A percentile compares a stretch with the other conserved stretches of the same genome.
Evolutionary conservation across 768 basidiomycete species (phyloP).

Genomic region (Rhodotorula graminis): DNA sequence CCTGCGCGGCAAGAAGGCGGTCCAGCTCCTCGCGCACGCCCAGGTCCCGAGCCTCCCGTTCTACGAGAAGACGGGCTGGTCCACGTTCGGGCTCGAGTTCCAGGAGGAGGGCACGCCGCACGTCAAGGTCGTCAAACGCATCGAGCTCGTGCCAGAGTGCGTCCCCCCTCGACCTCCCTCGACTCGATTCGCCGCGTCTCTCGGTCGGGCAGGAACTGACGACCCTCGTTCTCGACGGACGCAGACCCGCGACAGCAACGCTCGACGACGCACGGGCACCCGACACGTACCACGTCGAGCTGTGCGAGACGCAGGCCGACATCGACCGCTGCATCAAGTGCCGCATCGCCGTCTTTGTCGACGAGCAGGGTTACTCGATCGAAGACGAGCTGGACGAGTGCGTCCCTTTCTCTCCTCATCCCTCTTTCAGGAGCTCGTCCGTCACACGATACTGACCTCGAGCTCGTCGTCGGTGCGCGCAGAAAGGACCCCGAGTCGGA

Average conservation of each 20-base stretch:
- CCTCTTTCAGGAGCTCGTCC: neutral
- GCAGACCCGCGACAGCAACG: neutral
- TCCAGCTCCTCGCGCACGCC: constrained; percentile 10
- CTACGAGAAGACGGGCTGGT: constrained; percentile 17
- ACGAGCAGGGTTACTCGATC: constrained; percentile 30
- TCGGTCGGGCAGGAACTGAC: too few species aligned
- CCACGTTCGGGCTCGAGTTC: constrained; percentile 9
- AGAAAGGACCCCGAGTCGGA: constrained; percentile 29
- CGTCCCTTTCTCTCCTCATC: neutral
- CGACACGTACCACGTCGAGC: neutral
- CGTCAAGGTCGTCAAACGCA: constrained; percentile 20
- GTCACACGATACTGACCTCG: neutral
- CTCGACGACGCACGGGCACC: neutral
- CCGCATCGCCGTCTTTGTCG: constrained; percentile 30
- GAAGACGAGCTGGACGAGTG: constrained; percentile 37
- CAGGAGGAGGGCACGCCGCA: constrained; percentile 32
- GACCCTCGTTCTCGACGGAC: neutral
- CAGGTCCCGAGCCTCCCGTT: constrained; percentile 13
- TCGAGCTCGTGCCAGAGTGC: constrained; percentile 8
- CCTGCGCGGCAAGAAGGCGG: neutral
- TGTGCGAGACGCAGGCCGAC: neutral
- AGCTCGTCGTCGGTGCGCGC: neutral
- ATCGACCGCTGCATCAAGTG: constrained; percentile 2
- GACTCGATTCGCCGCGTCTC: neutral
- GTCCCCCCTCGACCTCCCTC: neutral